These are phyloP conservation scores for Dorcoceras hygrometricum DNA, from an alignment of 257 asterid species.

Conservation along the genomic window DNA sequence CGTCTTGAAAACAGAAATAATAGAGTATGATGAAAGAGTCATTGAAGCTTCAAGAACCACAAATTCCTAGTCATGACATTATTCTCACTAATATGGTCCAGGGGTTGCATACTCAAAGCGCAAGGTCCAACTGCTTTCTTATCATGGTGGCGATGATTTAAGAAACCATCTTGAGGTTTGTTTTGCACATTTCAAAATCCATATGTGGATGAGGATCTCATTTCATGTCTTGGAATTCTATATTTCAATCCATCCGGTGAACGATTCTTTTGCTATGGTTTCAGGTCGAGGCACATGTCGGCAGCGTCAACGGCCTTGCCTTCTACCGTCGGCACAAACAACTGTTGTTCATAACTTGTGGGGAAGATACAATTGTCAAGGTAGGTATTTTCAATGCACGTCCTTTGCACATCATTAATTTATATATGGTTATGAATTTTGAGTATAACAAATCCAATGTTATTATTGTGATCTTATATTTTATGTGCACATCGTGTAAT, in stretches of 20 bases:
- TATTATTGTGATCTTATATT: no score
- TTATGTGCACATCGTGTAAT: no score
- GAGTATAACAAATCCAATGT: no score
- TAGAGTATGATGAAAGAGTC: background rate
- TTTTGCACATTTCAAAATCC: constrained; percentile 19
- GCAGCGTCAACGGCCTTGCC: constrained; percentile 61
- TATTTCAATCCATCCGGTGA: background rate
- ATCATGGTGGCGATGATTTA: constrained; percentile 41
- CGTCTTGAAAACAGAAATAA: background rate
- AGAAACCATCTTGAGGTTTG: constrained; percentile 59
- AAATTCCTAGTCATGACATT: constrained; percentile 1
- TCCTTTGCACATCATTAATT: no score
- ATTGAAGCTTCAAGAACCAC: background rate
- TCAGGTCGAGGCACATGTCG: constrained; percentile 68
- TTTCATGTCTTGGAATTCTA: constrained; percentile 1
- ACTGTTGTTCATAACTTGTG: constrained; percentile 56
- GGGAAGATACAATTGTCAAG: constrained; percentile 70
- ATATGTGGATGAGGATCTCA: background rate
- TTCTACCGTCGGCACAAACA: constrained; percentile 51
- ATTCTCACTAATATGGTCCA: constrained; percentile 27
- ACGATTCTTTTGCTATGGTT: constrained; percentile 20
- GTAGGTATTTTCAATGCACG: constrained; percentile 29
- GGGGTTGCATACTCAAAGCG: constrained; percentile 81
- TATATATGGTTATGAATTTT: no score
- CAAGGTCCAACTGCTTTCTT: constrained; percentile 60